Evolutionary conservation across 179 eudicot species (phyloP).

Genomic region (Drosera spatulata): DNA sequence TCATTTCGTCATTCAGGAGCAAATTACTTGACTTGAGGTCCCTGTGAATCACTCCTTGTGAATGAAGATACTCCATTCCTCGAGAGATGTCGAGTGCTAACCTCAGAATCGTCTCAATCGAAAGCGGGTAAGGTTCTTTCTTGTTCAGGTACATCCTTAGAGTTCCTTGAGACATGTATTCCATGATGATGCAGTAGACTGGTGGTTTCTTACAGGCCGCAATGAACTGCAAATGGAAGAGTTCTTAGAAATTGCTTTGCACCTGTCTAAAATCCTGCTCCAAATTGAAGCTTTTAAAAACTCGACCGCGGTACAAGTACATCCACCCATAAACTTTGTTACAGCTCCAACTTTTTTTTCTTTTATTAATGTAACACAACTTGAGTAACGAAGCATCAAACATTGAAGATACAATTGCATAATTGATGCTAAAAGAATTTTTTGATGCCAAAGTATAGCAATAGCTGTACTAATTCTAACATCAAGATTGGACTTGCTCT

Average conservation of each 20-base stretch:
- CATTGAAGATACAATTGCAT: too few species aligned
- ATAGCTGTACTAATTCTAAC: too few species aligned
- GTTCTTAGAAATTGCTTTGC: background rate
- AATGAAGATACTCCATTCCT: conserved; percentile 93
- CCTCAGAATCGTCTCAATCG: conserved; percentile 61
- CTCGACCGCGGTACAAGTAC: too few species aligned
- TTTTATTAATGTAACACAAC: too few species aligned
- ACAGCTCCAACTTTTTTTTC: too few species aligned
- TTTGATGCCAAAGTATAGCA: too few species aligned
- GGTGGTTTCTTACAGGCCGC: conserved; percentile 96
- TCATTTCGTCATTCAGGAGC: conserved; percentile 82
- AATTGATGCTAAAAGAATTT: too few species aligned
- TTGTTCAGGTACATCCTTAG: conserved; percentile 92
- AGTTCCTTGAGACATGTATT: conserved; percentile 96
- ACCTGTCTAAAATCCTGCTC: too few species aligned
- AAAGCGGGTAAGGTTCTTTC: conserved; percentile 83
- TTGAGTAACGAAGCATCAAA: too few species aligned
- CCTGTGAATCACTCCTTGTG: conserved; percentile 89
- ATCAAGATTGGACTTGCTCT: too few species aligned
- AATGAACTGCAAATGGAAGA: conserved; percentile 52
- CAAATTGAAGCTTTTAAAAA: too few species aligned
- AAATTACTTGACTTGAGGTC: conserved; percentile 84
- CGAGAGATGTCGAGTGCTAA: conserved; percentile 86
- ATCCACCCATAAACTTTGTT: too few species aligned
- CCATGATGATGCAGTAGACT: conserved; percentile 87